Evolutionary conservation across 1,284 basidiomycete species (phyloP).

Genomic region (Ceratobasidium sp.): DNA sequence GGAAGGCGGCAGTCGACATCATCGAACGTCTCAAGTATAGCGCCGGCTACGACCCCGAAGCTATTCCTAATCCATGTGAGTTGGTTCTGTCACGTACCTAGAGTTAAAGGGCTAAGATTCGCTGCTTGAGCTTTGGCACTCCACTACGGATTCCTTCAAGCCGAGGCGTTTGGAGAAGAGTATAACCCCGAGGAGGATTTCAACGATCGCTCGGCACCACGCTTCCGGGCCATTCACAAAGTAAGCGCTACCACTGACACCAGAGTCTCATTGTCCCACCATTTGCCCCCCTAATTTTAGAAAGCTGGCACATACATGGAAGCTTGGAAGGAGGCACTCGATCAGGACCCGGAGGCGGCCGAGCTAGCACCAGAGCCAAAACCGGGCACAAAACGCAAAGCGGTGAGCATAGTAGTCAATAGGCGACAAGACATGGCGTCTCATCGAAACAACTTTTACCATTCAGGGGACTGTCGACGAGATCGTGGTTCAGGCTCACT

Average conservation of each 20-base stretch:
- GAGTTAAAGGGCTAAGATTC: not conserved
- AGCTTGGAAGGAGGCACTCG: slow-evolving; percentile 76
- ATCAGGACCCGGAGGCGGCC: slow-evolving; percentile 70
- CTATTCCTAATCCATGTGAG: slow-evolving; percentile 91
- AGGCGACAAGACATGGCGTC: slow-evolving; percentile 11
- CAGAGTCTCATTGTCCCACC: no score
- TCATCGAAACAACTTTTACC: slow-evolving; percentile 31
- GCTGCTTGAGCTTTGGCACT: slow-evolving; percentile 66
- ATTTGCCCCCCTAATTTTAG: no score
- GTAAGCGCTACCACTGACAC: slow-evolving; percentile 56
- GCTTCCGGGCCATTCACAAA: slow-evolving; percentile 81
- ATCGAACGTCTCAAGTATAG: slow-evolving; percentile 84
- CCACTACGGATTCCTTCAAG: slow-evolving; percentile 91
- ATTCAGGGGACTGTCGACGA: slow-evolving; percentile 71
- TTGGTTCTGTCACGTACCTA: slow-evolving; percentile 7
- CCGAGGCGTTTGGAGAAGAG: slow-evolving; percentile 89
- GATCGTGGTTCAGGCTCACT: slow-evolving; percentile 73
- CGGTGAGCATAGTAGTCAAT: slow-evolving; percentile 61
- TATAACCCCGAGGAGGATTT: slow-evolving; percentile 74
- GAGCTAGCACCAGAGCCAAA: slow-evolving; percentile 59
- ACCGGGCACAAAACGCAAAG: slow-evolving; percentile 71
- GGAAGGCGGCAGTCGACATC: slow-evolving; percentile 75
- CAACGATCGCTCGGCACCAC: slow-evolving; percentile 83
- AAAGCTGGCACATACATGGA: slow-evolving; percentile 78
- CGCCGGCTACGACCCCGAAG: slow-evolving; percentile 87